Evolutionary conservation across 805 yeast species (phyloP).

Genomic region (Yamadazyma phyllophila): DNA sequence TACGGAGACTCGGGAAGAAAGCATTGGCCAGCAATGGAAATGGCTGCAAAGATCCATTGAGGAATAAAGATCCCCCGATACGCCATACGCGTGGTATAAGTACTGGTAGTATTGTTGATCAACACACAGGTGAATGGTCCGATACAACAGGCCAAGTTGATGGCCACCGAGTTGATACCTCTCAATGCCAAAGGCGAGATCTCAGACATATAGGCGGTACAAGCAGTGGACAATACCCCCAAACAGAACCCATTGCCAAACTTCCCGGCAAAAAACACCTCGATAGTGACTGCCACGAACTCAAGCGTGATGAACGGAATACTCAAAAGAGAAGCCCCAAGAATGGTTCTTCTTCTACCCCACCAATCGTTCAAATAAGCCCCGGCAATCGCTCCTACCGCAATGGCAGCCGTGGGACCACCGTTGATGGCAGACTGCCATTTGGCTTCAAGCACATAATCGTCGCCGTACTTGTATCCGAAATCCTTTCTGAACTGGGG

Average conservation of each 20-base stretch:
- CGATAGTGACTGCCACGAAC: constrained; percentile 7
- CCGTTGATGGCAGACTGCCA: constrained; percentile 8
- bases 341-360: constrained; percentile 9
- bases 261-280: constrained; percentile 10
- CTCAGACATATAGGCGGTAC: constrained; percentile 10
- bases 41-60: constrained; percentile 11
- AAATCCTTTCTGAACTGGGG: constrained; percentile 10
- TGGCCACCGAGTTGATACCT: constrained; percentile 8
- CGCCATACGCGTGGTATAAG: constrained; percentile 1
- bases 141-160: constrained; percentile 8
- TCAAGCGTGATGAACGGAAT: constrained; percentile 10
- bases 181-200: constrained; percentile 9
- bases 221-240: constrained; percentile 8
- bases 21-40: constrained; percentile 17
- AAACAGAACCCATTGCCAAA: constrained; percentile 9
- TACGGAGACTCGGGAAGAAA: constrained; percentile 44
- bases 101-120: background rate
- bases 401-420: constrained; percentile 4
- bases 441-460: constrained; percentile 7
- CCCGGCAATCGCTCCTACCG: constrained; percentile 5
- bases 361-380: constrained; percentile 7
- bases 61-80: constrained; percentile 7
- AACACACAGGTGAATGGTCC: constrained; percentile 11
- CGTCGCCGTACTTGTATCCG: constrained; percentile 6
- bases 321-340: background rate